Evolutionary conservation across 1,284 basidiomycete species (phyloP).

Genomic region (Austropuccinia psidii): DNA sequence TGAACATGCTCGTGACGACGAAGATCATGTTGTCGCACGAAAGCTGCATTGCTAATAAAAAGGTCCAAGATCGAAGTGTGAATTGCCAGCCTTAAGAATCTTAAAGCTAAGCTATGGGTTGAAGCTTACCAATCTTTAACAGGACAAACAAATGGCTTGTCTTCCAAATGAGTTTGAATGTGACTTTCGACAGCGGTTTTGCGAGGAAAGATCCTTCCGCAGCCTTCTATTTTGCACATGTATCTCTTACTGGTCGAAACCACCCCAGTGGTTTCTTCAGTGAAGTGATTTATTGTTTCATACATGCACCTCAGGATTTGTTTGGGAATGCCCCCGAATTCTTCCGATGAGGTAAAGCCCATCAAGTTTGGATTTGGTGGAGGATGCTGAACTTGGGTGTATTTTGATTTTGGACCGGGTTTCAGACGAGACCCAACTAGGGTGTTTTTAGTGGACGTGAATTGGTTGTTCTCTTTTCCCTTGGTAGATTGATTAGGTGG

Average conservation of each 20-base stretch:
- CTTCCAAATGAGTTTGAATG: slow-evolving; percentile 53
- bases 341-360: not conserved
- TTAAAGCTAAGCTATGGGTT: not conserved
- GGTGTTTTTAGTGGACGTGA: no score
- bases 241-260: slow-evolving; percentile 40
- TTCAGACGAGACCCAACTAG: slow-evolving; percentile 17
- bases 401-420: slow-evolving; percentile 22
- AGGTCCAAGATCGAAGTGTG: not conserved
- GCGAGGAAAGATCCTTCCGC: slow-evolving; percentile 50
- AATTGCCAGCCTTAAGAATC: not conserved
- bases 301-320: slow-evolving; percentile 11
- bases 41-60: slow-evolving; percentile 46
- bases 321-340: slow-evolving; percentile 1
- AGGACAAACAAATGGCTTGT: slow-evolving; percentile 51
- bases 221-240: slow-evolving; percentile 49
- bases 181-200: slow-evolving; percentile 52
- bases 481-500: no score
- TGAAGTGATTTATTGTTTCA: not conserved
- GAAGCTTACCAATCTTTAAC: slow-evolving; percentile 47
- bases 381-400: slow-evolving; percentile 20
- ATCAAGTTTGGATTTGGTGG: slow-evolving; percentile 1
- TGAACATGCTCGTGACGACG: slow-evolving; percentile 51
- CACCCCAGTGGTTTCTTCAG: not conserved
- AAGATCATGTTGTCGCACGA: slow-evolving; percentile 52
- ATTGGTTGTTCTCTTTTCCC: no score